Conservation (phyloP, 2,329 filamentous ascomycete genomes). For the Orbilia brochopaga region DNA sequence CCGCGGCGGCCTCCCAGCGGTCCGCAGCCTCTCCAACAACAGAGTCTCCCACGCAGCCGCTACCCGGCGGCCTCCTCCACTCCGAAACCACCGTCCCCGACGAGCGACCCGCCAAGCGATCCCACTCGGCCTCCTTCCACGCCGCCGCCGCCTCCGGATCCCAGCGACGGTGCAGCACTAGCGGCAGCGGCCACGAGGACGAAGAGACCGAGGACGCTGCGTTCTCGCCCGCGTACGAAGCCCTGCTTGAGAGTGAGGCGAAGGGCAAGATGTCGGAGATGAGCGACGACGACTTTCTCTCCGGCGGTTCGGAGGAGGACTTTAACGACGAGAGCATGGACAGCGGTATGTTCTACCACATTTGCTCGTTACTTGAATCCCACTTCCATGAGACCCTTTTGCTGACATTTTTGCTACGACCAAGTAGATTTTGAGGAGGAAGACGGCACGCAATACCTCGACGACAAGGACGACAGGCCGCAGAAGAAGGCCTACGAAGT, state of each 20-base stretch:
- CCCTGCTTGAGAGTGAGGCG: conserved; percentile 31
- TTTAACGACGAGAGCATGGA: conserved; percentile 61
- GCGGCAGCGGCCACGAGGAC: conserved; percentile 13
- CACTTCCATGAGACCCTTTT: not conserved
- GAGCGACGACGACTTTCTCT: conserved; percentile 55
- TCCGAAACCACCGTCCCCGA: conserved; percentile 15
- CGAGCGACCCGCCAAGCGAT: conserved; percentile 47
- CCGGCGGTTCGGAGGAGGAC: conserved; percentile 56
- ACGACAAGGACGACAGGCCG: conserved; percentile 74
- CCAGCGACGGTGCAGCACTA: not conserved
- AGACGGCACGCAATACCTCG: conserved; percentile 67
- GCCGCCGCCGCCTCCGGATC: not conserved
- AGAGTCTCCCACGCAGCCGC: not conserved
- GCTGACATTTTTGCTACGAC: conserved; percentile 29
- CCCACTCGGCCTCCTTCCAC: conserved; percentile 29
- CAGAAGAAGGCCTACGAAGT: conserved; percentile 80
- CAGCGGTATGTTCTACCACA: conserved; percentile 51
- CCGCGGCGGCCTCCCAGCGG: conserved; percentile 20
- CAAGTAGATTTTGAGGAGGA: conserved; percentile 64
- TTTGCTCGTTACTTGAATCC: not conserved
- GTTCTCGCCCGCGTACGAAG: conserved; percentile 45
- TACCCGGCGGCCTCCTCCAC: conserved; percentile 4
- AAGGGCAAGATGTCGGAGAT: conserved; percentile 52
- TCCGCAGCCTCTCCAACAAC: conserved; percentile 14
- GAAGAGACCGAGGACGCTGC: conserved; percentile 39